A percentile compares a stretch with the other conserved stretches of the same genome.
Conservation (phyloP, 192 early-diverging fungal genomes). For the Coemansia sp. region DNA sequence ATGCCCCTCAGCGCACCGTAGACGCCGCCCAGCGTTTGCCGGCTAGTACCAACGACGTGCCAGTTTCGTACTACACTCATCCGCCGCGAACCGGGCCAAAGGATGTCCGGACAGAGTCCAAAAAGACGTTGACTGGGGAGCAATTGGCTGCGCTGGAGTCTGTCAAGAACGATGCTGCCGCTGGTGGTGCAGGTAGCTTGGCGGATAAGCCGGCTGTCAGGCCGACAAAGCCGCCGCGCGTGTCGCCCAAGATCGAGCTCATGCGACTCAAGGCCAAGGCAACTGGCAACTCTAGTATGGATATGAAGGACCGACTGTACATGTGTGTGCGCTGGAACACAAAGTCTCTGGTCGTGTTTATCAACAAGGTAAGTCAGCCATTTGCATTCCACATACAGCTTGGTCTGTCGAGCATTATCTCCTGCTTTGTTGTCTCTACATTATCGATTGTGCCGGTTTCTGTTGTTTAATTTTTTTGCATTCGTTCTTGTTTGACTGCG, state of each 20-base stretch:
- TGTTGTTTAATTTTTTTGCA: too few species aligned
- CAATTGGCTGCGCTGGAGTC: slow-evolving; percentile 19
- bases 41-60: neutral
- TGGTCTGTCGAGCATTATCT: neutral
- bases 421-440: too few species aligned
- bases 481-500: too few species aligned
- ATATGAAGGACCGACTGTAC: slow-evolving; percentile 30
- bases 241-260: slow-evolving; percentile 39
- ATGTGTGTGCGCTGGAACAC: slow-evolving; percentile 14
- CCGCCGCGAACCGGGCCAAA: slow-evolving; percentile 16
- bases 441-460: too few species aligned
- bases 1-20: neutral
- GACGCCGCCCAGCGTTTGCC: neutral
- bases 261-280: slow-evolving; percentile 47
- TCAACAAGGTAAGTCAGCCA: slow-evolving; percentile 17
- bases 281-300: slow-evolving; percentile 29
- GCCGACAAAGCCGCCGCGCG: slow-evolving; percentile 1
- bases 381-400: neutral
- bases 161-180: slow-evolving; percentile 1
- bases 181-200: too few species aligned
- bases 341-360: slow-evolving; percentile 18
- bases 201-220: neutral
- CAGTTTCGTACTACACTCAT: slow-evolving; percentile 22
- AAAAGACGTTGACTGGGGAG: slow-evolving; percentile 22
- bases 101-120: slow-evolving; percentile 7